A percentile compares a stretch with the other conserved stretches of the same genome.
These are phyloP conservation scores for Pleurotus djamor DNA, from an alignment of 768 basidiomycete species.

Conservation along the genomic window DNA sequence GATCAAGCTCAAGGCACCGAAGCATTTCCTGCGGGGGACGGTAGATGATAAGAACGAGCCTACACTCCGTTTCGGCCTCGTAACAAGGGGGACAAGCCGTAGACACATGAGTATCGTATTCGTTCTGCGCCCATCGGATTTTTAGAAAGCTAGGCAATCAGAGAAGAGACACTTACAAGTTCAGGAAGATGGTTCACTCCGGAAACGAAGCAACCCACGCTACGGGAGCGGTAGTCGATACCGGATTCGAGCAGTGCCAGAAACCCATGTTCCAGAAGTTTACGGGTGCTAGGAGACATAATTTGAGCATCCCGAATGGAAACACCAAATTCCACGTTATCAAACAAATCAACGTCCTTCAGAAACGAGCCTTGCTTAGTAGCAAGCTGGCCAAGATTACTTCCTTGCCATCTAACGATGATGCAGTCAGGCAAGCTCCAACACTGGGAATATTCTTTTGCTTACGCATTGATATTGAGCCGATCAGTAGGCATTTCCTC, in stretches of 20 bases:
- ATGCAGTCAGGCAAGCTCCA: neutral
- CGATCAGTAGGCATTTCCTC: slow-evolving; percentile 25
- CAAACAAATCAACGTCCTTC: slow-evolving; percentile 32
- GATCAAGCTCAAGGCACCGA: too few species aligned
- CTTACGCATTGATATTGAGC: slow-evolving; percentile 29
- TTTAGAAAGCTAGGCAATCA: neutral
- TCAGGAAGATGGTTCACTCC: slow-evolving; percentile 23
- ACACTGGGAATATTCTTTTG: neutral
- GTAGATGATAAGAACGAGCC: too few species aligned
- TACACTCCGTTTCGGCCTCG: too few species aligned
- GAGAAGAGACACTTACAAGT: slow-evolving; percentile 17
- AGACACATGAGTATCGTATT: slow-evolving; percentile 25
- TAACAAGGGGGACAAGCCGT: slow-evolving; percentile 28
- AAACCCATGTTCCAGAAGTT: slow-evolving; percentile 35
- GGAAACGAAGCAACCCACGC: slow-evolving; percentile 40
- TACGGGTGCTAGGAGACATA: slow-evolving; percentile 31
- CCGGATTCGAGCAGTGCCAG: slow-evolving; percentile 44
- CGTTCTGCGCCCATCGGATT: slow-evolving; percentile 21
- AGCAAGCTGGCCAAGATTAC: slow-evolving; percentile 20
- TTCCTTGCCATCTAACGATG: slow-evolving; percentile 22
- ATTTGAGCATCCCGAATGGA: slow-evolving; percentile 27
- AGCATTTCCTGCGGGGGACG: too few species aligned
- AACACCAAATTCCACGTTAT: slow-evolving; percentile 37
- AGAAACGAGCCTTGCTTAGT: slow-evolving; percentile 31
- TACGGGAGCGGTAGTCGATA: slow-evolving; percentile 38